Evolutionary conservation across 257 asterid species (phyloP), one percentile per base, ranked within the genome.

Genomic region (Solanum appendiculatum): DNA sequence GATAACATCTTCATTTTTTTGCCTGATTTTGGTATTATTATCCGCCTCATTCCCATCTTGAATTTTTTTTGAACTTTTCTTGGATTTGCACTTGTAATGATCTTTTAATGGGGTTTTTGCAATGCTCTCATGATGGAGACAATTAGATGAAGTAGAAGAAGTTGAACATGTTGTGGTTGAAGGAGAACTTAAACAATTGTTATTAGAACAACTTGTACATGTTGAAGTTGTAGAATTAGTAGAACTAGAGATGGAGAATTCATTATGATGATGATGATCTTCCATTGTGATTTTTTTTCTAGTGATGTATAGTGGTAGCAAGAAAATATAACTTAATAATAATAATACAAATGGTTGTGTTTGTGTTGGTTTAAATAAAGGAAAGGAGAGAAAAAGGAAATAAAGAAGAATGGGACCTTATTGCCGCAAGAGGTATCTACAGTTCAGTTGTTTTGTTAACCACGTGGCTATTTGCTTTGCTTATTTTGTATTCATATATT

Each of bases 1-100:
- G 29, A 66, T 37, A 46, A 48, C 89, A 72, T 85, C 83, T 73
- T 68, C 88, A 48, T 31, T 83, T 11, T 36, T 34, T 16, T n/a
- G 86, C 33, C 36, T 64, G 16, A 2, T 13, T 69, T 87, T 88
- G 64, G 5, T 8, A 1, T 82, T 75, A 14, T 87, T 89, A 11
- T 86, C 89, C 27, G 90, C 93, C 27, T 90, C 94, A 54, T 91
- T 34, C 16, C 18, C 37, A 83, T 88, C 92, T 88, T 89, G 92
- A 2, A 27, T 34, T 40, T 66, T 91, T 15, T 87, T 44, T 0
- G 88, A 20, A 72, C 44, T 77, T 16, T 86, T 88, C 16, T 88
- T 88, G 21, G 85, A 82, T n/a, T 51, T 85, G 33, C 86, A 36
- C 18, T 40, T 14, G 66, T 91, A 87, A 12, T 58, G 68, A 58